Conservation (phyloP, 208 protist species). For the Entamoeba invadens region DNA sequence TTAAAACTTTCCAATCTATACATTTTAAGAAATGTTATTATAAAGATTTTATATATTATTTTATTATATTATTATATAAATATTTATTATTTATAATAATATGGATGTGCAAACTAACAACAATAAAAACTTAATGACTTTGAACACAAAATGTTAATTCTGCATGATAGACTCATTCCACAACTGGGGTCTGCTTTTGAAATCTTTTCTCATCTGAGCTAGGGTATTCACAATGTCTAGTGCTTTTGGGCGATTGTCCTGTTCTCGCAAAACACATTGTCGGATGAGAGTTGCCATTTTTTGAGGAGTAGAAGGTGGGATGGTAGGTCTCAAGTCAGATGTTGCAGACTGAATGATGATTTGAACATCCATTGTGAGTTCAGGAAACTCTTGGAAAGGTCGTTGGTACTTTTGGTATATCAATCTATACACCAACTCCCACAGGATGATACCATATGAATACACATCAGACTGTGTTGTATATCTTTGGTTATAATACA, state of each 20-base stretch:
- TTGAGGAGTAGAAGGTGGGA: background rate
- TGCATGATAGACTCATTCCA: background rate
- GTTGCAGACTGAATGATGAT: background rate
- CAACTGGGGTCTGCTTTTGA: background rate
- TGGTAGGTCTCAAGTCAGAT: background rate
- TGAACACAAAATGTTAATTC: no score
- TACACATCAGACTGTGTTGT: background rate
- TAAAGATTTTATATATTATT: no score
- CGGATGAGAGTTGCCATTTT: background rate
- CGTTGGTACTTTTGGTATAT: background rate
- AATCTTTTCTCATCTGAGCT: background rate
- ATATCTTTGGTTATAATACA: background rate
- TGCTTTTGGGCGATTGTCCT: background rate
- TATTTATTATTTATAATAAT: no score
- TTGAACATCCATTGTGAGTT: background rate
- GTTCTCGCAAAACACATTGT: background rate
- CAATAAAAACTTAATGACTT: no score
- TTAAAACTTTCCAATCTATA: no score
- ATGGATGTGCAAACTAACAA: no score
- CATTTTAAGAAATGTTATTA: no score
- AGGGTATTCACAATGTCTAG: background rate
- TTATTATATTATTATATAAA: no score
- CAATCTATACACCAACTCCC: background rate
- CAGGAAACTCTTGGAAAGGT: background rate
- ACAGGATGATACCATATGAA: background rate